Evolutionary conservation across 768 basidiomycete genomes (phyloP), one percentile per base, ranked within the genome.

Genomic region (Dioszegia crocea): DNA sequence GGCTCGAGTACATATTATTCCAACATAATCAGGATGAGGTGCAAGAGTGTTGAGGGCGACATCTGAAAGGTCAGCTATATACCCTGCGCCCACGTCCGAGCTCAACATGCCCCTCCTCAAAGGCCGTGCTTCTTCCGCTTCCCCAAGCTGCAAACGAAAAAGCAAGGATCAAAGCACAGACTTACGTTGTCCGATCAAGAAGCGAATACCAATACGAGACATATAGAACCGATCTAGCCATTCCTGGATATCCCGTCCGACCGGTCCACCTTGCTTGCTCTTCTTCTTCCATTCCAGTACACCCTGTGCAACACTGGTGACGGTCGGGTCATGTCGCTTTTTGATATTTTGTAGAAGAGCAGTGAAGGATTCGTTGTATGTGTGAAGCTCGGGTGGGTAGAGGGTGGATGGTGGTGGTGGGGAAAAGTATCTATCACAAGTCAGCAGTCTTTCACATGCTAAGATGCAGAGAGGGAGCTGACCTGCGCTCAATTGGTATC

Each of bases 141-240:
- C n/a, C n/a, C n/a, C n/a, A n/a, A n/a, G n/a, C n/a, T n/a, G n/a
- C n/a, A n/a, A n/a, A n/a, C n/a, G n/a, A n/a, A n/a, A n/a, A n/a
- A n/a, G n/a, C n/a, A n/a, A n/a, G n/a, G n/a, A n/a, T n/a, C n/a
- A 41, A 27, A 17, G 11, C 2, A 27, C 17, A 21, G 48, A 62
- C 86, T 73, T 63, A 93, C 91, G 92, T 78, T 97, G 92, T 27
- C 92, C 96, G 54, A 98, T 96, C 62, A 99, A 79, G 73, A 98
- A 97, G 0, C 96, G 88, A 65, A 99, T 98, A 0, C 66, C 67
- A 24, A 68, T 70, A 26, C 96, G 86, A 27, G 85, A 88, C 84
- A 99, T 85, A 76, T 99, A 98, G 78, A 98, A 99, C 39, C 96
- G 82, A 77, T 98, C 96, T 64, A 99, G 79, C 89, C 93, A 98